These are phyloP conservation scores for Psilocybe subaeruginosa DNA, from an alignment of 768 basidiomycete species.

Conservation along the genomic window DNA sequence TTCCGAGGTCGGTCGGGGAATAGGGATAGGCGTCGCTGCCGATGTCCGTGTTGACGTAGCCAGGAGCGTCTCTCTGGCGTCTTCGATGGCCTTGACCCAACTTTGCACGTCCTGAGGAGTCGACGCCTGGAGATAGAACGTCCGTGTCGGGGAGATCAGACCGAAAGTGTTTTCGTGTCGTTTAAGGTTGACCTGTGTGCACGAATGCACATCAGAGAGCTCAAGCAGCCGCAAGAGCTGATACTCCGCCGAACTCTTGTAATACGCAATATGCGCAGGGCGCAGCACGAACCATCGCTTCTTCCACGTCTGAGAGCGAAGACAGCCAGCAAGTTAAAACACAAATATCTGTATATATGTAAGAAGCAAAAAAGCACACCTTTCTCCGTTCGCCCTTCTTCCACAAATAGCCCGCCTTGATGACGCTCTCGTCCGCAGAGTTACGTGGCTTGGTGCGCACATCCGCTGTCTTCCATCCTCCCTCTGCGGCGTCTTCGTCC, in stretches of 20 bases:
- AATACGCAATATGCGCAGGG: slow-evolving; percentile 91
- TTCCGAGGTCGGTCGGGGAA: slow-evolving; percentile 37
- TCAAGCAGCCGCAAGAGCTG: slow-evolving; percentile 88
- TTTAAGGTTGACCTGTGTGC: slow-evolving; percentile 86
- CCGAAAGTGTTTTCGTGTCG: slow-evolving; percentile 89
- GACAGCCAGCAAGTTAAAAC: background rate
- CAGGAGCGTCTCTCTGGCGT: slow-evolving; percentile 66
- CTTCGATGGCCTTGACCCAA: slow-evolving; percentile 87
- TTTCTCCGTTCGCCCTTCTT: slow-evolving; percentile 98
- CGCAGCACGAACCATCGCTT: slow-evolving; percentile 98
- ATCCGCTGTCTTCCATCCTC: slow-evolving; percentile 64
- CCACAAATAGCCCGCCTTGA: slow-evolving; percentile 93
- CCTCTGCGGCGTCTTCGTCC: slow-evolving; percentile 71
- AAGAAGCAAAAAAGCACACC: slow-evolving; percentile 49
- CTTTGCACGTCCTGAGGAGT: slow-evolving; percentile 69
- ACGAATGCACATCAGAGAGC: slow-evolving; percentile 86
- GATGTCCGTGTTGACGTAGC: slow-evolving; percentile 65
- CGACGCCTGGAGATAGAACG: slow-evolving; percentile 89
- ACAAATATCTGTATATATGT: background rate
- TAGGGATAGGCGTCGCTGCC: slow-evolving; percentile 52
- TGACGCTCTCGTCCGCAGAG: slow-evolving; percentile 66
- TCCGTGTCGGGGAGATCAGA: slow-evolving; percentile 86
- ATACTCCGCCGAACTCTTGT: slow-evolving; percentile 96
- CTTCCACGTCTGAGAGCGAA: slow-evolving; percentile 84
- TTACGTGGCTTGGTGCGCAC: slow-evolving; percentile 44